These are phyloP conservation scores for Blastomyces parvus DNA, from an alignment of 2,329 filamentous ascomycete species.

Conservation along the genomic window DNA sequence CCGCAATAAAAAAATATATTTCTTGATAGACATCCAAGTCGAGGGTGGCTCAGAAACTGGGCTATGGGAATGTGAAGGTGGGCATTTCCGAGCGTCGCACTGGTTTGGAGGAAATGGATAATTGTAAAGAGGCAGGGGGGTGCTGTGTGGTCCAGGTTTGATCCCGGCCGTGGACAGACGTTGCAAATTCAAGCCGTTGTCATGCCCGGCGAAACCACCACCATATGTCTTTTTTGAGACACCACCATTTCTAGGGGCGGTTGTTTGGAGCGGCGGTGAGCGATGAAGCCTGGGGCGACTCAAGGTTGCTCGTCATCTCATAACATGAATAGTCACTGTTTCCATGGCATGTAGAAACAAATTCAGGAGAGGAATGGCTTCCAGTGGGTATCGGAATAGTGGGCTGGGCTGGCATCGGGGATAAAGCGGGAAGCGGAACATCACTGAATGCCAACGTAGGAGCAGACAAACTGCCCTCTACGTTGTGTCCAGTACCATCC, in stretches of 20 bases:
- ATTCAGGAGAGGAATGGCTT: neutral
- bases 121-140: neutral
- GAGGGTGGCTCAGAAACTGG: neutral
- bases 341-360: neutral
- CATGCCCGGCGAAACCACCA: neutral
- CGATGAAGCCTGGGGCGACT: neutral
- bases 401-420: conserved; percentile 47
- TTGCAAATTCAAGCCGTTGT: neutral
- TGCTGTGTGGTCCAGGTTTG: too few relatives aligned
- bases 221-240: neutral
- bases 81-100: neutral
- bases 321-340: neutral
- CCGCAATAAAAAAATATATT: neutral
- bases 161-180: neutral
- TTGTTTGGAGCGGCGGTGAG: neutral
- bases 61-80: neutral
- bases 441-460: conserved; percentile 45
- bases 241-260: neutral
- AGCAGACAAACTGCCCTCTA: neutral
- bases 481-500: neutral
- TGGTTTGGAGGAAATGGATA: neutral
- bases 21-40: neutral
- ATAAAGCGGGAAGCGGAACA: conserved; percentile 49
- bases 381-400: neutral
- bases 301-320: neutral